phyloP scores from a whole-genome alignment of 805 yeast genomes.

The Saccharomycopsis fodiens region DNA sequence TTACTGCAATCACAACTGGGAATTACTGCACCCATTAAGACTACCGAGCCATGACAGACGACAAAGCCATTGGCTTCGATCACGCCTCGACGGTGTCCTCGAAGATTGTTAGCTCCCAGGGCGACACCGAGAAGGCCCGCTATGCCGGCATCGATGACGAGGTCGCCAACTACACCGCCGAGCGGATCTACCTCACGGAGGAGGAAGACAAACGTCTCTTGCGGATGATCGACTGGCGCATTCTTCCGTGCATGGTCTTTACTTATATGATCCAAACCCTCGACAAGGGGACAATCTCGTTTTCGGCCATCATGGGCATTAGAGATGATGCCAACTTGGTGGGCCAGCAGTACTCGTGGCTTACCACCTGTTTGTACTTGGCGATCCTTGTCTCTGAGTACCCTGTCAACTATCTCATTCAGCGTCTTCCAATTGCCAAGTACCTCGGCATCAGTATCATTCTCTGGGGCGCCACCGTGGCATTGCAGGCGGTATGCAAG shows the following conservation, averaged over 20 bases:
- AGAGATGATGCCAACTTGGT: conserved; percentile 38
- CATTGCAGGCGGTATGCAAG: conserved; percentile 38
- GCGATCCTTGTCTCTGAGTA: conserved; percentile 14
- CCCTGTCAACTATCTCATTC: conserved; percentile 32
- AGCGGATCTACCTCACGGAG: neutral
- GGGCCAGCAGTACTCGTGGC: conserved; percentile 13
- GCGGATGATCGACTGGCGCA: conserved; percentile 5
- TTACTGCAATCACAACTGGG: too few species aligned
- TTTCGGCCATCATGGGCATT: conserved; percentile 40
- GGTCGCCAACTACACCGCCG: conserved; percentile 14
- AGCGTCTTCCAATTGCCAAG: conserved; percentile 35
- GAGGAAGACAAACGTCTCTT: conserved; percentile 11
- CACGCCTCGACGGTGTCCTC: too few species aligned
- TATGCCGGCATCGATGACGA: conserved; percentile 8
- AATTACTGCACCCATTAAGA: too few species aligned
- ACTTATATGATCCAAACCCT: conserved; percentile 14
- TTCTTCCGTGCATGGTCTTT: conserved; percentile 14
- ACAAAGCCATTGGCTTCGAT: too few species aligned
- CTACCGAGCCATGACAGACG: too few species aligned
- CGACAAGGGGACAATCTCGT: conserved; percentile 40
- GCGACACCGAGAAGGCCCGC: neutral
- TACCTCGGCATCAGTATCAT: conserved; percentile 31
- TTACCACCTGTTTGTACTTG: conserved; percentile 15
- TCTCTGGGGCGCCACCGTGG: conserved; percentile 40
- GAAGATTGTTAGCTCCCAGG: too few species aligned